phyloP scores from a whole-genome alignment of 805 yeast genomes.

The Diddensiella caesifluorescens region DNA sequence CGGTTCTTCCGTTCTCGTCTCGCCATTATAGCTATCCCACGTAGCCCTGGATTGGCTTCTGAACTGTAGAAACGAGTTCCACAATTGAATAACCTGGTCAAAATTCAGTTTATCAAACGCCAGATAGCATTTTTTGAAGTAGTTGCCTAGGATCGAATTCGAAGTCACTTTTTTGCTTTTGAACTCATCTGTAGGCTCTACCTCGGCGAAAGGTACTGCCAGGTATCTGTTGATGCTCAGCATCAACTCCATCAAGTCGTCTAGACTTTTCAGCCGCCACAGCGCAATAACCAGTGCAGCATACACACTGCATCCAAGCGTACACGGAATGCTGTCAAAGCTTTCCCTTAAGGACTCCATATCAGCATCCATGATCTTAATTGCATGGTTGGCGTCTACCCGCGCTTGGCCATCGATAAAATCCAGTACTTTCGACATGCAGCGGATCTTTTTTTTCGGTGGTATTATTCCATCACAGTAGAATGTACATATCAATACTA shows the following conservation, averaged over 20 bases:
- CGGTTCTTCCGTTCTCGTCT: neutral
- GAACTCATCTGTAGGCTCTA: neutral
- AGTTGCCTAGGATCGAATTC: conserved; percentile 21
- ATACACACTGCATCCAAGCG: conserved; percentile 2
- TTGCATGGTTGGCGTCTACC: neutral
- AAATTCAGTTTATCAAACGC: conserved; percentile 38
- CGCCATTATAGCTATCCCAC: neutral
- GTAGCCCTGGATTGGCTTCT: conserved; percentile 20
- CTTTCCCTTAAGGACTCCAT: neutral
- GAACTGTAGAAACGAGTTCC: conserved; percentile 35
- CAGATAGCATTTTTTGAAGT: conserved; percentile 22
- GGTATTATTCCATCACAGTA: conserved; percentile 21
- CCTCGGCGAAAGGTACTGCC: conserved; percentile 7
- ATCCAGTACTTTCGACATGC: conserved; percentile 25
- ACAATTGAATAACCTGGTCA: conserved; percentile 39
- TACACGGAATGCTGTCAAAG: conserved; percentile 4
- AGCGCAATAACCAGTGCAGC: conserved; percentile 9
- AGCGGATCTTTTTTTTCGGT: conserved; percentile 13
- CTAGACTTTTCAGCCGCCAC: conserved; percentile 15
- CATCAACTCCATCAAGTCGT: conserved; percentile 18
- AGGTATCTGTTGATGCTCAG: conserved; percentile 14
- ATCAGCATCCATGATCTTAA: conserved; percentile 8
- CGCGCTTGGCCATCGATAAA: conserved; percentile 13
- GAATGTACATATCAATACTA: conserved; percentile 17
- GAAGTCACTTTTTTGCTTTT: conserved; percentile 5